Evolutionary conservation across 2,329 filamentous ascomycete genomes (phyloP).

Genomic region (Fusarium globosum): DNA sequence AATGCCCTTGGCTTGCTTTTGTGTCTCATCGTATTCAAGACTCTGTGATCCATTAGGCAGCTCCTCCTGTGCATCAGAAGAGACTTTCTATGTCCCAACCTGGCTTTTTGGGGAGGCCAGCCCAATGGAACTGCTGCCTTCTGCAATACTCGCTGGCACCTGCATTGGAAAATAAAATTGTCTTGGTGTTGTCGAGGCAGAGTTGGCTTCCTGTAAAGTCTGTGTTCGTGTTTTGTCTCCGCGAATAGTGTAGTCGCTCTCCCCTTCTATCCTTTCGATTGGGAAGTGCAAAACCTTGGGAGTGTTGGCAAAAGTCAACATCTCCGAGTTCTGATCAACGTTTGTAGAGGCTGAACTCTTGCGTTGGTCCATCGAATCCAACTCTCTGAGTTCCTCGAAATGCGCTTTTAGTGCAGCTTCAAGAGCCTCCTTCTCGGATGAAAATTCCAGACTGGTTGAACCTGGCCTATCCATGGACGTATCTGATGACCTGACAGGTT

Average conservation of each 20-base stretch:
- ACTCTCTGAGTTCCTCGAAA: conserved; percentile 23
- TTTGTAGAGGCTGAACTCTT: background rate
- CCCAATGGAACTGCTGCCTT: background rate
- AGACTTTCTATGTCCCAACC: conserved; percentile 35
- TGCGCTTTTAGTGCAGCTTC: conserved; percentile 34
- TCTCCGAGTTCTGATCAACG: background rate
- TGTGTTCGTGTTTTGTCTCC: background rate
- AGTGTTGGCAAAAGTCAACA: background rate
- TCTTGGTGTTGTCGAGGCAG: conserved; percentile 35
- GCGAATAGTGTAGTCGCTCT: background rate
- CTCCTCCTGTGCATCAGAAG: conserved; percentile 1
- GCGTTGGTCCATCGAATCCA: conserved; percentile 15
- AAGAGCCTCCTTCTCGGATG: conserved; percentile 27
- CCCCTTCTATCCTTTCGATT: background rate
- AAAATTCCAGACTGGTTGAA: conserved; percentile 11
- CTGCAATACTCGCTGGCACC: conserved; percentile 13
- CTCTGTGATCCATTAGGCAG: background rate
- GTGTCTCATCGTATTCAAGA: background rate
- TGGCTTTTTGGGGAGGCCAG: conserved; percentile 5
- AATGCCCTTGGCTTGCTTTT: background rate
- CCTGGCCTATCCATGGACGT: background rate
- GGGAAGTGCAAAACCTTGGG: background rate
- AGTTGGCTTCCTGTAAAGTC: background rate
- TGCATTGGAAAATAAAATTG: conserved; percentile 44
- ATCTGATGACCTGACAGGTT: background rate